These are phyloP conservation scores for Fagopyrum esculentum DNA, from an alignment of 148 eudicot species.

Conservation along the genomic window DNA sequence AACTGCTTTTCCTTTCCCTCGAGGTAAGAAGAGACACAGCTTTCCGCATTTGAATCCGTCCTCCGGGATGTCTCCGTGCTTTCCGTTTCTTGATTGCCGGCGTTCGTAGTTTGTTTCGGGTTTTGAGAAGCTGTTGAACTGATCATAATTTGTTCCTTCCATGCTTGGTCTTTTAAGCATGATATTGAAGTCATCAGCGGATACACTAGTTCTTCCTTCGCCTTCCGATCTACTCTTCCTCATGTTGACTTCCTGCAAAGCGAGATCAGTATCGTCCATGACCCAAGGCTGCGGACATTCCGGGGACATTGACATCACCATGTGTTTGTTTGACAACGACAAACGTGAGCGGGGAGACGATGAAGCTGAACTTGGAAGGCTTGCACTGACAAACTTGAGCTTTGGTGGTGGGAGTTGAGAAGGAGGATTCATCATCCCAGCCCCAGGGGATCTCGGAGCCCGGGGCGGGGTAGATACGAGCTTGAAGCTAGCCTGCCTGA, in stretches of 20 bases:
- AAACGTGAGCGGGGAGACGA: slow-evolving; percentile 38
- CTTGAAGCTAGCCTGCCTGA: slow-evolving; percentile 27
- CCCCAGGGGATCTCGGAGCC: neutral
- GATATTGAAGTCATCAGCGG: slow-evolving; percentile 53
- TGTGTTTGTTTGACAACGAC: slow-evolving; percentile 23
- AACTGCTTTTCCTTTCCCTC: slow-evolving; percentile 60
- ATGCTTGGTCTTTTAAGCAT: slow-evolving; percentile 27
- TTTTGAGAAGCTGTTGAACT: slow-evolving; percentile 18
- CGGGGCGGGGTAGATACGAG: slow-evolving; percentile 26
- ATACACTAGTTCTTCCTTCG: slow-evolving; percentile 42
- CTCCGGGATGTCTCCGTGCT: slow-evolving; percentile 18
- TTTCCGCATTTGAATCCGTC: slow-evolving; percentile 75
- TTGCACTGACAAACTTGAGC: slow-evolving; percentile 45
- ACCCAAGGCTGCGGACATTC: slow-evolving; percentile 21
- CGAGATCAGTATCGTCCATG: slow-evolving; percentile 43
- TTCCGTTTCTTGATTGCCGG: slow-evolving; percentile 8
- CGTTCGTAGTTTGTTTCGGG: slow-evolving; percentile 9
- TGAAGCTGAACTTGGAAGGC: slow-evolving; percentile 55
- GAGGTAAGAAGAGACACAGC: slow-evolving; percentile 70
- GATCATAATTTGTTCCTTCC: slow-evolving; percentile 5
- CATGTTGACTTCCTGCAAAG: slow-evolving; percentile 34
- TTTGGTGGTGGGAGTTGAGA: slow-evolving; percentile 33
- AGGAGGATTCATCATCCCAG: slow-evolving; percentile 4
- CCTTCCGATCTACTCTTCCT: slow-evolving; percentile 56
- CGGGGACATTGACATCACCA: slow-evolving; percentile 13